Evolutionary conservation across 1,284 basidiomycete genomes (phyloP).

Genomic region (Wallemia mellicola): DNA sequence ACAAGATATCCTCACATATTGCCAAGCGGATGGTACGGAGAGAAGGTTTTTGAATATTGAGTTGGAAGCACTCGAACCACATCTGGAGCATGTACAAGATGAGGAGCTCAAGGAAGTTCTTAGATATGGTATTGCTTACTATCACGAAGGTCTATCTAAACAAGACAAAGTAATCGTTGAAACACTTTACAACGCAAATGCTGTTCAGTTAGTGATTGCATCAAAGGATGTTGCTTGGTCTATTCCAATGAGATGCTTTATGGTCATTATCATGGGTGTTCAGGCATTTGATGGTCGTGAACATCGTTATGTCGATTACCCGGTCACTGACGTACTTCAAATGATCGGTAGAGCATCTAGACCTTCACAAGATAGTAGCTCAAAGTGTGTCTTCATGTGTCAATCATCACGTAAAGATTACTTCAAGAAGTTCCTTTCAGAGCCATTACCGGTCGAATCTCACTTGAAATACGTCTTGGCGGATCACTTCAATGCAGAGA

Average conservation of each 20-base stretch:
- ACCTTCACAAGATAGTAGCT: constrained; percentile 52
- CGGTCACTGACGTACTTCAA: constrained; percentile 85
- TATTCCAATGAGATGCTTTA: constrained; percentile 68
- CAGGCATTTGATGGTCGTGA: constrained; percentile 87
- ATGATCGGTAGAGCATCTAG: constrained; percentile 96
- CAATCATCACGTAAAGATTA: constrained; percentile 91
- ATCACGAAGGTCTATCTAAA: constrained; percentile 72
- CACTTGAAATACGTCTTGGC: constrained; percentile 63
- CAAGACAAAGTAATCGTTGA: constrained; percentile 83
- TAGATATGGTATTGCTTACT: constrained; percentile 74
- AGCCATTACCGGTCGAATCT: constrained; percentile 90
- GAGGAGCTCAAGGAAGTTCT: constrained; percentile 46
- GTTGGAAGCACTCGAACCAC: constrained; percentile 47
- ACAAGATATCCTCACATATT: constrained; percentile 69
- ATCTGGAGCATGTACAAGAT: constrained; percentile 61
- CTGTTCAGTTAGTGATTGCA: constrained; percentile 77
- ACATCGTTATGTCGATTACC: constrained; percentile 89
- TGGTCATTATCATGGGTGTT: constrained; percentile 97
- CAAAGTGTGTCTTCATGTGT: constrained; percentile 81
- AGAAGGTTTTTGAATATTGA: constrained; percentile 77
- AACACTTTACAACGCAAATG: constrained; percentile 71
- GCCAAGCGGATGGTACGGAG: constrained; percentile 54
- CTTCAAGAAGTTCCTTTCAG: constrained; percentile 92
- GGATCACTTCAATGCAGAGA: constrained; percentile 95
- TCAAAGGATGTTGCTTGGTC: constrained; percentile 93